Evolutionary conservation across 2,329 filamentous ascomycete species (phyloP).

Genomic region (Ophiosphaerella herpotricha): DNA sequence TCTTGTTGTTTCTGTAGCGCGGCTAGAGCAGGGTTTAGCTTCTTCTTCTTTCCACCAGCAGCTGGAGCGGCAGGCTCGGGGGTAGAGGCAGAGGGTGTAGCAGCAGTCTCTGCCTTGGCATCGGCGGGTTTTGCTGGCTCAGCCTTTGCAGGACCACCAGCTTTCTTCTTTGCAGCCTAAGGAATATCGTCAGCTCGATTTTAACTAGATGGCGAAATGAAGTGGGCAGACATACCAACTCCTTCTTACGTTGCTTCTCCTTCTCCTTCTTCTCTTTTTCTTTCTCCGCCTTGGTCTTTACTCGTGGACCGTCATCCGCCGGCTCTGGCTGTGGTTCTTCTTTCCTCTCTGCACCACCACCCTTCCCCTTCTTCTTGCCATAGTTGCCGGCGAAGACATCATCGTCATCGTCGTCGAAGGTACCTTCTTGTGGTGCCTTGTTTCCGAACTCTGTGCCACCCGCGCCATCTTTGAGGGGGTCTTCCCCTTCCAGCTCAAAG

Average conservation of each 20-base stretch:
- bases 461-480: constrained; percentile 51
- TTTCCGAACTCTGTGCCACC: constrained; percentile 54
- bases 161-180: constrained; percentile 61
- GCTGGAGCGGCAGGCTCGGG: constrained; percentile 25
- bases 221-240: constrained; percentile 68
- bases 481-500: constrained; percentile 71
- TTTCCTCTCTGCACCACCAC: constrained; percentile 48
- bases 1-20: constrained; percentile 83
- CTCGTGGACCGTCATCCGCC: constrained; percentile 51
- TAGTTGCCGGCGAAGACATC: constrained; percentile 80
- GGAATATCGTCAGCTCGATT: constrained; percentile 1
- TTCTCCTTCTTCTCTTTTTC: constrained; percentile 97
- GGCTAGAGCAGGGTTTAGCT: constrained; percentile 75
- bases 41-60: constrained; percentile 79
- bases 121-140: constrained; percentile 49
- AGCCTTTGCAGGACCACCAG: constrained; percentile 55
- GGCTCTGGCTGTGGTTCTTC: constrained; percentile 44
- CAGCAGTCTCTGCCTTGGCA: constrained; percentile 39
- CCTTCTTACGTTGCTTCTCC: constrained; percentile 98
- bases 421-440: constrained; percentile 81
- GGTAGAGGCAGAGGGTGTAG: constrained; percentile 39
- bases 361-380: constrained; percentile 70
- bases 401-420: constrained; percentile 67
- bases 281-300: constrained; percentile 98
- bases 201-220: neutral